Conservation (phyloP, 805 yeast genomes). For the Metschnikowia reukaufii region DNA sequence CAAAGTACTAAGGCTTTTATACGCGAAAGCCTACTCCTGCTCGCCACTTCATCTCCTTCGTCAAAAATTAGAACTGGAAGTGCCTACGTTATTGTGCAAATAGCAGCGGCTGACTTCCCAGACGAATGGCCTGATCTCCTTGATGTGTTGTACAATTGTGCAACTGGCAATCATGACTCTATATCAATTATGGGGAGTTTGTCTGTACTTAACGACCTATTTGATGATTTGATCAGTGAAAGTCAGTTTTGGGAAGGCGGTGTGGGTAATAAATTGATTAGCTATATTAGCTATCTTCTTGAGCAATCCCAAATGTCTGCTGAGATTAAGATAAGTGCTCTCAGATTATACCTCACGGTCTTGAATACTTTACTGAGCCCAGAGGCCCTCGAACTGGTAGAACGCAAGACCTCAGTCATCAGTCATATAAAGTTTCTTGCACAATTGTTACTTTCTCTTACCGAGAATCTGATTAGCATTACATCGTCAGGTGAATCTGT, state of each 20-base stretch:
- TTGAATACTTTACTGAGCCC: slow-evolving; percentile 53
- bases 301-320: slow-evolving; percentile 22
- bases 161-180: slow-evolving; percentile 31
- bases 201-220: slow-evolving; percentile 66
- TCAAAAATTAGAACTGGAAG: slow-evolving; percentile 65
- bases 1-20: slow-evolving; percentile 52
- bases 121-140: slow-evolving; percentile 91
- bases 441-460: slow-evolving; percentile 9
- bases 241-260: slow-evolving; percentile 82
- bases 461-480: slow-evolving; percentile 3
- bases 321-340: slow-evolving; percentile 47
- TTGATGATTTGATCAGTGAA: slow-evolving; percentile 83
- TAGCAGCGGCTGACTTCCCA: slow-evolving; percentile 87
- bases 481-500: slow-evolving; percentile 4
- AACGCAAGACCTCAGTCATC: slow-evolving; percentile 37
- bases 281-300: slow-evolving; percentile 48
- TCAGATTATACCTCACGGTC: slow-evolving; percentile 54
- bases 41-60: slow-evolving; percentile 45
- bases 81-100: slow-evolving; percentile 76
- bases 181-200: slow-evolving; percentile 52
- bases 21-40: slow-evolving; percentile 49
- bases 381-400: slow-evolving; percentile 40
- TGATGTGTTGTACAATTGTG: slow-evolving; percentile 43
- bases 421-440: slow-evolving; percentile 22
- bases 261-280: slow-evolving; percentile 55